Percentiles rank a stretch among this genome's conserved stretches.
Evolutionary conservation across 2,329 filamentous ascomycete species (phyloP).

Genomic region (Aspergillus tamarii): DNA sequence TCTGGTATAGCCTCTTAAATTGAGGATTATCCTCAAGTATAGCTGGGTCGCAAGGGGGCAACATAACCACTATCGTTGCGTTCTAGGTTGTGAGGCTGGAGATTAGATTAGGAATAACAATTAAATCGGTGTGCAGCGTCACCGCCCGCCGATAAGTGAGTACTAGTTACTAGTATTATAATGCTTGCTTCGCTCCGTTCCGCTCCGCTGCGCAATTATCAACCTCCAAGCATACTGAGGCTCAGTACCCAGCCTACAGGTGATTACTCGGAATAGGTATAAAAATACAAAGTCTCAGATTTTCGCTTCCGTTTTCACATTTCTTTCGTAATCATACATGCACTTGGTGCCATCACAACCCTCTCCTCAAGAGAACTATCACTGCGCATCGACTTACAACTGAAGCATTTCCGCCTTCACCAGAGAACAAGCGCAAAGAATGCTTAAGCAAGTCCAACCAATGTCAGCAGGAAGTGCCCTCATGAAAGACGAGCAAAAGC

Average conservation of each 20-base stretch:
- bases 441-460: neutral
- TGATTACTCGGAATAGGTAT: conserved; percentile 5
- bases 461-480: neutral
- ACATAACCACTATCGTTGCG: conserved; percentile 33
- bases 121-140: neutral
- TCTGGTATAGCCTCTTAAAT: conserved; percentile 47
- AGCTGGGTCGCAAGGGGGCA: conserved; percentile 45
- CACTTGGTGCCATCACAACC: conserved; percentile 18
- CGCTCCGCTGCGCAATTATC: too few relatives aligned
- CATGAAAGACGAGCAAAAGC: neutral
- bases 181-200: too few relatives aligned
- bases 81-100: neutral
- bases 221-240: too few relatives aligned
- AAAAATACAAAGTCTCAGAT: conserved; percentile 26
- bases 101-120: neutral
- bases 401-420: neutral
- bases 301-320: conserved; percentile 38
- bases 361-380: conserved; percentile 14
- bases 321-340: conserved; percentile 45
- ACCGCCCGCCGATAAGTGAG: neutral
- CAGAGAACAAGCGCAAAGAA: neutral
- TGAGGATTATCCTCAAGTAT: conserved; percentile 46
- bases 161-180: too few relatives aligned
- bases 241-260: too few relatives aligned
- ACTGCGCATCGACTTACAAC: conserved; percentile 2